Base-by-base conservation (phyloP, 345 rosid species). In the Draba incana region DNA sequence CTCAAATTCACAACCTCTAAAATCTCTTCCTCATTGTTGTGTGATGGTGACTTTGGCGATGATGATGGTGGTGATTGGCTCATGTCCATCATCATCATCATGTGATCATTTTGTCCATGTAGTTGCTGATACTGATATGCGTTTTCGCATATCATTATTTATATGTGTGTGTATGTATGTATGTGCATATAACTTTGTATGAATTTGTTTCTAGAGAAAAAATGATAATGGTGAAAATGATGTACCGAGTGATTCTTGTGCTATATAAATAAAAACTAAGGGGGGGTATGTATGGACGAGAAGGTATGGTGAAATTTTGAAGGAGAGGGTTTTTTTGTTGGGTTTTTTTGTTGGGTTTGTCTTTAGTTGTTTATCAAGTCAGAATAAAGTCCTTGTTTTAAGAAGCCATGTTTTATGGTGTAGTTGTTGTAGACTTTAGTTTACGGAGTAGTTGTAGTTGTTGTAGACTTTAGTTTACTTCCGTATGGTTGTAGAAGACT, bases 1-100 rank as follows among this genome's bases (percentile, higher is more conserved):
- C 97, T 88, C 79, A 92, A 59, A 75, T 92, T 89, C 23, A 86
- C 74, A 20, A 78, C 79, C 47, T 88, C 85, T 5, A 85, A 76
- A 53, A 59, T 77, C 49, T 79, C 82, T 25, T 72, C 83, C 11
- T 84, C 88, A 33, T 64, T 14, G 28, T 55, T 45, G 39, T n/a
- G 10, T 66, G 77, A 52, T 45, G 54, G 33, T 41, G 71, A 71
- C 23, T 44, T 61, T 43, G 69, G 69, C 35, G 75, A 37, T 53
- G 70, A 60, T 48, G 70, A 60, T 48, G 67, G 57, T 47, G 64
- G 46, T 61, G 60, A 45, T 53, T 37, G 68, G 39, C 71, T 72
- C 35, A 72, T 57, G 39, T 74, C 74, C 78, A 68, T 38, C 73
- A 59, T 67, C 63, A 60, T 58, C 71, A 57, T 66, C 68, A 46